These are phyloP conservation scores for Solanum phureja DNA, from an alignment of 257 asterid species.

Conservation along the genomic window DNA sequence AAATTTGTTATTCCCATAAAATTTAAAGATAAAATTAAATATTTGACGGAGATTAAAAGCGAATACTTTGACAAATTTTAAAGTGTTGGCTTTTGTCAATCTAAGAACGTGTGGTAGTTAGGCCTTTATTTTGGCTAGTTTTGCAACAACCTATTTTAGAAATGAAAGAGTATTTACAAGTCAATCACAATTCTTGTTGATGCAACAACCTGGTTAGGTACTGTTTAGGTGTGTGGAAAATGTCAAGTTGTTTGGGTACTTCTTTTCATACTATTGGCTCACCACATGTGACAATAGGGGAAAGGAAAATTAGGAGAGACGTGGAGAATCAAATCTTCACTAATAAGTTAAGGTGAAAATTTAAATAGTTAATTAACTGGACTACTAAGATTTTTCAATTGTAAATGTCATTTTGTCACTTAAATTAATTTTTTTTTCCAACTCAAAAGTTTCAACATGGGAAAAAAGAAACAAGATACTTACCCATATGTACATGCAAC, in stretches of 20 bases:
- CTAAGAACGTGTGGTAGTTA: background rate
- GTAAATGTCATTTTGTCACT: background rate
- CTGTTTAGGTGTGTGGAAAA: background rate
- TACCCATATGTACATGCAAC: background rate
- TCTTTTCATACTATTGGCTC: background rate
- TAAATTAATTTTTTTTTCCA: background rate
- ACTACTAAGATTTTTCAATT: background rate
- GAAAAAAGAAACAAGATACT: background rate
- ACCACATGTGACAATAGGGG: background rate
- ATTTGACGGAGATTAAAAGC: background rate
- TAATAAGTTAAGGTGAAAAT: background rate
- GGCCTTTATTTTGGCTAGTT: background rate
- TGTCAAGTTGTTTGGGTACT: background rate
- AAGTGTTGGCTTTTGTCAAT: background rate
- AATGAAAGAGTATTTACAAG: too few relatives aligned
- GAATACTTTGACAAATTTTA: background rate
- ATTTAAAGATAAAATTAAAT: too few relatives aligned
- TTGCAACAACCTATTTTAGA: background rate
- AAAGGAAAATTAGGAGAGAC: background rate
- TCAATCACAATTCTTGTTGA: too few relatives aligned
- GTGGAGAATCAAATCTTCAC: background rate
- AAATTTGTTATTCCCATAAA: background rate
- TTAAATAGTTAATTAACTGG: rapidly evolving
- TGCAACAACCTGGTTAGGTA: too few relatives aligned
- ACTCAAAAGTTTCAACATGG: background rate